Evolutionary conservation across 306 rosid genomes (phyloP).

Genomic region (Potentilla sterilis): DNA sequence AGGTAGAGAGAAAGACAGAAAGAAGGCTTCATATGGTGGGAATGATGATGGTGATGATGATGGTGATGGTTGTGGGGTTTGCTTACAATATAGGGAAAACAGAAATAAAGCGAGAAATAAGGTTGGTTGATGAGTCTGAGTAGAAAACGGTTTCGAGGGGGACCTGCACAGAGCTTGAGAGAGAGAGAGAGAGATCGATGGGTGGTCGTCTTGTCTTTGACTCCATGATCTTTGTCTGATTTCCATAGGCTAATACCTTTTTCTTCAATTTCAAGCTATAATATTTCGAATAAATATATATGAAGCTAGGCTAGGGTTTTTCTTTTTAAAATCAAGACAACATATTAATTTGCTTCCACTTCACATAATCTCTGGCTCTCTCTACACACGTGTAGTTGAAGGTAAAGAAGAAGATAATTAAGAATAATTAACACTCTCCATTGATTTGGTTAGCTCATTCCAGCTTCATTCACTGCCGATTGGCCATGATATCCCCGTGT

Average conservation of each 20-base stretch:
- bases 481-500: conserved; percentile 38
- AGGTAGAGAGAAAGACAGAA: conserved; percentile 3
- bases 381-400: conserved; percentile 62
- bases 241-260: conserved; percentile 15
- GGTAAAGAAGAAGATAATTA: conserved; percentile 34
- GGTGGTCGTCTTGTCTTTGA: conserved; percentile 87
- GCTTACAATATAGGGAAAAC: conserved; percentile 84
- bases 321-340: conserved; percentile 57
- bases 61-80: conserved; percentile 84
- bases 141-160: conserved; percentile 94
- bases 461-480: conserved; percentile 11
- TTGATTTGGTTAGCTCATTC: conserved; percentile 16
- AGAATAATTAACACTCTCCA: conserved; percentile 25
- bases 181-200: conserved; percentile 28
- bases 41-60: conserved; percentile 63
- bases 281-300: background rate
- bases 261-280: conserved; percentile 63
- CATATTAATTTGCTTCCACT: conserved; percentile 69
- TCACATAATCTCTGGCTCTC: conserved; percentile 62
- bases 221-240: conserved; percentile 50
- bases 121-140: conserved; percentile 93
- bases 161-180: conserved; percentile 35
- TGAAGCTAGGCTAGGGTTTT: conserved; percentile 3
- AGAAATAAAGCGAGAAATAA: conserved; percentile 24
- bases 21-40: conserved; percentile 73